Evolutionary conservation across 2,329 filamentous ascomycete species (phyloP).

Genomic region (Penicillium hordei): DNA sequence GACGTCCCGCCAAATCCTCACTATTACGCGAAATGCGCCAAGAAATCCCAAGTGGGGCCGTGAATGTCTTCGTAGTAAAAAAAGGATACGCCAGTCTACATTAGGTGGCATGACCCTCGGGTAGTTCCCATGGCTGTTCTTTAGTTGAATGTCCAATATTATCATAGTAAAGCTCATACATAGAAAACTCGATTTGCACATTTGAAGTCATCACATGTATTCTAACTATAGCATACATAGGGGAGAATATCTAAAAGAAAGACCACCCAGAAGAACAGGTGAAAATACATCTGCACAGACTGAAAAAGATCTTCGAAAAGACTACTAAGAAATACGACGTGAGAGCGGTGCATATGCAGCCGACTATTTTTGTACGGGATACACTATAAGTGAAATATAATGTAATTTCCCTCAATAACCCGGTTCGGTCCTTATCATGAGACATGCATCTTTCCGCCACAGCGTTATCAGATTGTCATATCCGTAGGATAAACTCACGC

Average conservation of each 20-base stretch:
- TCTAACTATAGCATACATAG: neutral
- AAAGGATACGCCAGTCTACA: neutral
- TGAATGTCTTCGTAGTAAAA: too few relatives aligned
- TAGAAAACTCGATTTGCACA: neutral
- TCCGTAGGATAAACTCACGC: neutral
- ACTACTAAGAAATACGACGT: neutral
- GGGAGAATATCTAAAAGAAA: neutral
- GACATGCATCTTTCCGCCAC: neutral
- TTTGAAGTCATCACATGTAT: neutral
- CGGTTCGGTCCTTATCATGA: neutral
- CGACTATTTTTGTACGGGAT: neutral
- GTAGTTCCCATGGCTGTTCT: neutral
- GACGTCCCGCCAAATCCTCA: neutral
- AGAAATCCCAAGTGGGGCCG: neutral
- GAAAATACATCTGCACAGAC: too few relatives aligned
- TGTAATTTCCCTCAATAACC: neutral
- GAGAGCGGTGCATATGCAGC: neutral
- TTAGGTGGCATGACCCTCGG: neutral
- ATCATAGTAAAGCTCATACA: neutral
- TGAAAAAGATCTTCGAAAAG: too few relatives aligned
- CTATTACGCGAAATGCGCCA: neutral
- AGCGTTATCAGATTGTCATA: neutral
- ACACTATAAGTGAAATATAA: neutral
- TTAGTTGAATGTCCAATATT: neutral
- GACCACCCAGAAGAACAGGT: too few relatives aligned